Evolutionary conservation across 345 rosid species (phyloP), one percentile per base, ranked within the genome.

Genomic region (Gossypioides kirkii): DNA sequence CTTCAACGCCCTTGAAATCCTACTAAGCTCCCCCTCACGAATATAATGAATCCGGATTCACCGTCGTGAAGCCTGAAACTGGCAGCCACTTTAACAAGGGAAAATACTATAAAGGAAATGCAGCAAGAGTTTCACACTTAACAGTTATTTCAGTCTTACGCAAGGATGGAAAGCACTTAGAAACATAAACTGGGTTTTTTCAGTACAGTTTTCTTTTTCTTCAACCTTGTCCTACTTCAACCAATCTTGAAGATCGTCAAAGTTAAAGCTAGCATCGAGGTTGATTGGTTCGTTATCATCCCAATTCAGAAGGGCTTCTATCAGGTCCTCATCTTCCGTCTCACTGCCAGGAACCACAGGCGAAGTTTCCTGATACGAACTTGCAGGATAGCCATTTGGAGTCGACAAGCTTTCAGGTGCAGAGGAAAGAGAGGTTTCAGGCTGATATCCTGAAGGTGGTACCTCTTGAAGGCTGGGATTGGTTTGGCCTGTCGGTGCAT

Each of bases 241-340:
- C 17, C 62, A 55, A 25, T 13, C 18, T 25, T 12, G 62, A 4
- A 26, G 38, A 59, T 59, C 6, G 10, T 13, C n/a, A 17, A 25
- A 59, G 62, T 59, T 36, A 49, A 22, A 17, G 14, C 8, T 70
- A 73, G 10, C 3, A 12, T 62, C 75, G 7, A 17, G 14, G 42
- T 26, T 18, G 16, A 14, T 12, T 46, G 46, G 20, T 38, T 74
- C 68, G 13, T 23, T 9, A 49, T 38, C 60, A 22, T 66, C 71
- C 70, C 66, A 66, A 13, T 42, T 45, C 71, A 77, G 16, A 11
- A 23, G 61, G 10, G 45, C n/a, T 6, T 61, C 76, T 3, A 71
- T 23, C 0, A 60, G 41, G 18, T 71, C 74, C 23, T 64, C 70
- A 2, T 63, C 56, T 16, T 8, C 22, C 20, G n/a, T 53, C 20